Conservation (phyloP, 1,284 basidiomycete genomes). For the Abortiporus biennis region DNA sequence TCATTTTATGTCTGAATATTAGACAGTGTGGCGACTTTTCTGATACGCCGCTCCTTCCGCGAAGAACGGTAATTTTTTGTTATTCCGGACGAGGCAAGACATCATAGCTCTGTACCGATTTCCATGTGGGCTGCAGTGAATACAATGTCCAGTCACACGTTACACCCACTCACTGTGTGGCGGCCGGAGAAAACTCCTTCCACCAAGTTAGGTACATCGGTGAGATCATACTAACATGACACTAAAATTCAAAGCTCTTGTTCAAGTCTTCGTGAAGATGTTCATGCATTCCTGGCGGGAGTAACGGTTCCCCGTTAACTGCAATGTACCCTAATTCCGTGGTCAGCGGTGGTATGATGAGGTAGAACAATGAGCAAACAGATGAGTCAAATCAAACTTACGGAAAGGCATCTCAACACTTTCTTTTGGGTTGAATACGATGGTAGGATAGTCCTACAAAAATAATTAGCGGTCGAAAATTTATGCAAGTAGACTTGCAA, state of each 20-base stretch:
- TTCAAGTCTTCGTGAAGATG: constrained; percentile 82
- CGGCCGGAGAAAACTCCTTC: not conserved
- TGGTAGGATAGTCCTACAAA: constrained; percentile 77
- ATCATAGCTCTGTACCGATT: too few relatives aligned
- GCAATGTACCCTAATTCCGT: constrained; percentile 63
- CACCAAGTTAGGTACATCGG: not conserved
- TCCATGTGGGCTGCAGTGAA: too few relatives aligned
- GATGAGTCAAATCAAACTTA: constrained; percentile 33
- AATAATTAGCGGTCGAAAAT: not conserved
- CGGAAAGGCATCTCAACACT: constrained; percentile 95
- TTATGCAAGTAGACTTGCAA: not conserved
- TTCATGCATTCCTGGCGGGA: constrained; percentile 87
- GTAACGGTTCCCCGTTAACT: constrained; percentile 50
- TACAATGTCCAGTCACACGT: too few relatives aligned
- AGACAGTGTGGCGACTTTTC: too few relatives aligned
- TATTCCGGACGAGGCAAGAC: too few relatives aligned
- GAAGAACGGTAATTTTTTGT: too few relatives aligned
- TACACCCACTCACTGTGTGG: not conserved
- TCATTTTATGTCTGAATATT: too few relatives aligned
- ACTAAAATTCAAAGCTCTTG: constrained; percentile 75
- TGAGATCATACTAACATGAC: not conserved
- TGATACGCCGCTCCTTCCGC: too few relatives aligned
- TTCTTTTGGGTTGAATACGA: constrained; percentile 76
- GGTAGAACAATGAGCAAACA: constrained; percentile 2
- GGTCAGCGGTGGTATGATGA: not conserved